These are phyloP conservation scores for Ophiostoma ips DNA, from an alignment of 2,329 filamentous ascomycete genomes.

Conservation along the genomic window DNA sequence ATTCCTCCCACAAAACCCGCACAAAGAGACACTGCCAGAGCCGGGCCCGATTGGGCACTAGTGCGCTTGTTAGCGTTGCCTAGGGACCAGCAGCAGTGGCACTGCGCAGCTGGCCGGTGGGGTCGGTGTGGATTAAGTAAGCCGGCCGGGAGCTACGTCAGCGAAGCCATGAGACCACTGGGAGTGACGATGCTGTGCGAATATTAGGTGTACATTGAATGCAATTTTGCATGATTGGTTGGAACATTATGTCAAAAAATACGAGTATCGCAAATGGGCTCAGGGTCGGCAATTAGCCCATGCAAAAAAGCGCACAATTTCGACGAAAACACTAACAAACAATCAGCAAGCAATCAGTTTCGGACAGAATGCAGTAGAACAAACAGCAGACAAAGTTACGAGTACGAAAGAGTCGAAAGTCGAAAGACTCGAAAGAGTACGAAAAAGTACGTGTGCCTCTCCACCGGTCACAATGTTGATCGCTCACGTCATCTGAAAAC, in stretches of 20 bases:
- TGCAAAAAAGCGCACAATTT: neutral
- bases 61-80: neutral
- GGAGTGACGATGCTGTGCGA: no score
- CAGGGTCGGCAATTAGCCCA: neutral
- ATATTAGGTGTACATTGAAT: no score
- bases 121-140: neutral
- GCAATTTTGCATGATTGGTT: neutral
- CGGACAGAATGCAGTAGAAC: no score
- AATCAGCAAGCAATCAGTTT: no score
- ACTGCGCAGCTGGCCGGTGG: neutral
- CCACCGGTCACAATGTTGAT: no score
- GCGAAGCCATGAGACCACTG: no score
- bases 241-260: neutral
- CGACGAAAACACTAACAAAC: neutral
- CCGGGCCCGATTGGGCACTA: conserved; percentile 9
- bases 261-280: neutral
- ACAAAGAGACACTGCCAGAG: neutral
- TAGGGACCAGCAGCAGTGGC: neutral
- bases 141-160: neutral
- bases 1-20: neutral
- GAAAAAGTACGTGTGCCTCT: no score
- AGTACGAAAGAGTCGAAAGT: no score
- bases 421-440: no score
- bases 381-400: no score
- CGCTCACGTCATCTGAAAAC: no score